Evolutionary conservation across 2,329 filamentous ascomycete species (phyloP).

Genomic region (Xylariaceae sp.): DNA sequence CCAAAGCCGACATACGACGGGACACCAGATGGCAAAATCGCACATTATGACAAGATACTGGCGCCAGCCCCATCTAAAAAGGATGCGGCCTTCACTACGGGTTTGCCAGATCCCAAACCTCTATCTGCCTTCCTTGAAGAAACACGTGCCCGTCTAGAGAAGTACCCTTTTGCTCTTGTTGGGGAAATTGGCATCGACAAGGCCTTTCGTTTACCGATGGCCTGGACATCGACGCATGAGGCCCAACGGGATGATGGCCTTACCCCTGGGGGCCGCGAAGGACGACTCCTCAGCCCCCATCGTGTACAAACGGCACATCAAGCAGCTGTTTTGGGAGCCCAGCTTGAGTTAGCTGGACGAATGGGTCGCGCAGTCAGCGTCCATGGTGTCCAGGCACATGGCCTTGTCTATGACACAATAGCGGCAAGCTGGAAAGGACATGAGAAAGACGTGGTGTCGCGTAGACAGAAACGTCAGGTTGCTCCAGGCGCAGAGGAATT

Average conservation of each 20-base stretch:
- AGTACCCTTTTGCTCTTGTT: constrained; percentile 63
- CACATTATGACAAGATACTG: constrained; percentile 68
- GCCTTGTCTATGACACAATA: constrained; percentile 64
- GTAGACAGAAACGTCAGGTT: constrained; percentile 53
- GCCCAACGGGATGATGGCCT: constrained; percentile 45
- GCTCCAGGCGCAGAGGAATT: constrained; percentile 48
- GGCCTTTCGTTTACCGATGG: constrained; percentile 68
- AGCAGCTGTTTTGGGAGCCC: constrained; percentile 60
- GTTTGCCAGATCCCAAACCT: constrained; percentile 58
- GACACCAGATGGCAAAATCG: constrained; percentile 39
- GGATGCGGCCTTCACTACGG: constrained; percentile 42
- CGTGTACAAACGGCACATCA: constrained; percentile 70
- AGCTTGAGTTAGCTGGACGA: constrained; percentile 69
- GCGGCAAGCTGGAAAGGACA: constrained; percentile 67
- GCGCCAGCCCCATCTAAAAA: constrained; percentile 47
- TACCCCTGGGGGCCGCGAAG: constrained; percentile 70
- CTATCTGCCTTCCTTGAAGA: constrained; percentile 57
- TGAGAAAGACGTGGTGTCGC: constrained; percentile 60
- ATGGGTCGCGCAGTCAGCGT: constrained; percentile 64
- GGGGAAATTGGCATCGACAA: constrained; percentile 79
- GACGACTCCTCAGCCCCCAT: constrained; percentile 64
- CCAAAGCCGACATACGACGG: constrained; percentile 37
- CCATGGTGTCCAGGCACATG: constrained; percentile 75
- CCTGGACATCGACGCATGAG: constrained; percentile 45
- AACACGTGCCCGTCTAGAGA: constrained; percentile 53